Percentiles rank a stretch among this genome's conserved stretches.
phyloP scores from a whole-genome alignment of 495 filamentous ascomycete genomes.

The Beverwykella pulmonaria region DNA sequence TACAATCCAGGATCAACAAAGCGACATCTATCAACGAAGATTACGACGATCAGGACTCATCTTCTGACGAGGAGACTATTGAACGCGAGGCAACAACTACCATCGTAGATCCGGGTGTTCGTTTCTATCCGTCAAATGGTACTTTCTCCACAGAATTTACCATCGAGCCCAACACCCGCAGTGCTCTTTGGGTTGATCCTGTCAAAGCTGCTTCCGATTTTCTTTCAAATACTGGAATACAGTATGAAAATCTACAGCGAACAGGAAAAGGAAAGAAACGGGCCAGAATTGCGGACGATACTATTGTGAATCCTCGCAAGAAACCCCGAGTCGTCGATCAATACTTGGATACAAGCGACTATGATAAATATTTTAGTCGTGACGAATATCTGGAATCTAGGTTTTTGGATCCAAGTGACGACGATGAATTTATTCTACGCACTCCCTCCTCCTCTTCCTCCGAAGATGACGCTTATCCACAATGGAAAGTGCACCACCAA shows the following conservation, averaged over 20 bases:
- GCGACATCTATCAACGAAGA: neutral
- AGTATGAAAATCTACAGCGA: neutral
- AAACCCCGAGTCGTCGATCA: neutral
- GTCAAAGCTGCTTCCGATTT: neutral
- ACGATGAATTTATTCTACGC: neutral
- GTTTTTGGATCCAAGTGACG: neutral
- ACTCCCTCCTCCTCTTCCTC: too few relatives aligned
- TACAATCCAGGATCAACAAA: neutral
- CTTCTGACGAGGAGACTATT: neutral
- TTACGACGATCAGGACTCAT: neutral
- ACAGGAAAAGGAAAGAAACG: neutral
- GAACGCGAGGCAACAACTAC: neutral
- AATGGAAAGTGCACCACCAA: neutral
- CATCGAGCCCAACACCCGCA: neutral
- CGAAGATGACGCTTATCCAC: neutral
- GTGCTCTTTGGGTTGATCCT: neutral
- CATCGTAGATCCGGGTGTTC: neutral
- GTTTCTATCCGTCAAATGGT: conserved; percentile 5
- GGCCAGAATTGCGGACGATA: neutral
- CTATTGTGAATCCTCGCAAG: neutral
- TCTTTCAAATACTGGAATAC: neutral
- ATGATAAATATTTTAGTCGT: neutral
- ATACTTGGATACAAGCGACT: neutral
- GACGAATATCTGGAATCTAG: neutral
- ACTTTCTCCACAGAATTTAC: conserved; percentile 11